Conservation (phyloP, 306 rosid genomes). For the Hylodesmum podocarpum region DNA sequence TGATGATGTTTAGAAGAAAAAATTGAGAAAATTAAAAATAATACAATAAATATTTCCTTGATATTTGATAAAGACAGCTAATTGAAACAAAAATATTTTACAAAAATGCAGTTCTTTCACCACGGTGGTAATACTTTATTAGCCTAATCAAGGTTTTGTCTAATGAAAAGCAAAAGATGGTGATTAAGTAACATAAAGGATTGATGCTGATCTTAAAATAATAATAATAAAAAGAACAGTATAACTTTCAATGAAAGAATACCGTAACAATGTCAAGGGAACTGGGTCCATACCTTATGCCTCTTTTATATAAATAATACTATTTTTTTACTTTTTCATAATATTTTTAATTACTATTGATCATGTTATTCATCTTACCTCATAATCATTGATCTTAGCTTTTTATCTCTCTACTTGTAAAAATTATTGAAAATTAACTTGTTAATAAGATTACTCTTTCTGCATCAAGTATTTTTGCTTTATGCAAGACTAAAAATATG, state of each 20-base stretch:
- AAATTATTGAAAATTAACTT: neutral
- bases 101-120: neutral
- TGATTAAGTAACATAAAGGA: slow-evolving; percentile 22
- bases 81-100: neutral
- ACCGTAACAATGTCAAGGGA: neutral
- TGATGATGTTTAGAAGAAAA: too few species aligned
- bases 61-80: neutral
- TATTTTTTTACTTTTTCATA: neutral
- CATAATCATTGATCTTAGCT: neutral
- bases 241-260: slow-evolving; percentile 34
- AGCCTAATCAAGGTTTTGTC: slow-evolving; percentile 17
- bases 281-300: neutral
- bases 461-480: slow-evolving; percentile 18
- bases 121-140: neutral
- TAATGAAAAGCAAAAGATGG: slow-evolving; percentile 27
- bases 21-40: neutral
- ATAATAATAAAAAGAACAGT: slow-evolving; percentile 7
- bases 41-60: neutral
- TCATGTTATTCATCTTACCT: neutral
- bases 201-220: slow-evolving; percentile 25
- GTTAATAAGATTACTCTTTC: neutral
- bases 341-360: neutral
- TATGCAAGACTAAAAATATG: slow-evolving; percentile 21
- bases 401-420: neutral
- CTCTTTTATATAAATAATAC: neutral